phyloP scores from a whole-genome alignment of 169 alveolate species.

The Plasmodium adleri region DNA sequence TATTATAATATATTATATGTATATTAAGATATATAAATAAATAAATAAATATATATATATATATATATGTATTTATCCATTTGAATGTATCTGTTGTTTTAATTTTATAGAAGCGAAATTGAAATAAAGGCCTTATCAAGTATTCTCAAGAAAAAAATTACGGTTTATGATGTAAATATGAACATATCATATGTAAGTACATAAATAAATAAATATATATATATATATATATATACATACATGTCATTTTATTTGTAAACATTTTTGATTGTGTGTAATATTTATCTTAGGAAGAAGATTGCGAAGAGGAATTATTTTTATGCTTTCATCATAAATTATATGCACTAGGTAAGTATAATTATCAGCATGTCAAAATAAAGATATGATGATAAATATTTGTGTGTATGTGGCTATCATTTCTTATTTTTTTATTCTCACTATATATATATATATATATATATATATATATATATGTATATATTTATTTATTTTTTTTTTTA shows the following conservation, averaged over 20 bases:
- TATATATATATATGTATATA: too few species aligned
- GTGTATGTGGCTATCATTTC: not conserved
- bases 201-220: not conserved
- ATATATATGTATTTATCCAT: not conserved
- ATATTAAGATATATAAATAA: not conserved
- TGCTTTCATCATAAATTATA: conserved; percentile 68
- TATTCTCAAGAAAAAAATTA: conserved; percentile 52
- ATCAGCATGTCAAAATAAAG: too few species aligned
- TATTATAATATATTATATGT: not conserved
- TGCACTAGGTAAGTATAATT: conserved; percentile 40
- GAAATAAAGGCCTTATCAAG: conserved; percentile 71
- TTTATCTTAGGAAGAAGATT: conserved; percentile 38
- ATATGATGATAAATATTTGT: not conserved
- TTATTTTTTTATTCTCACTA: not conserved
- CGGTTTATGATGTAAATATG: conserved; percentile 62
- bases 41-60: not conserved
- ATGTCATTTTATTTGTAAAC: not conserved
- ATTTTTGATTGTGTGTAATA: not conserved
- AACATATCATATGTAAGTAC: conserved; percentile 48
- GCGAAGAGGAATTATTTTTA: conserved; percentile 50
- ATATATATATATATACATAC: not conserved
- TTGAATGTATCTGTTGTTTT: not conserved
- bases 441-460: too few species aligned
- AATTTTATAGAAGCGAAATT: conserved; percentile 54
- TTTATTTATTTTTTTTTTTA: conserved; percentile 2